Evolutionary conservation across 441 rosid genomes (phyloP).

Genomic region (Arabidopsis lyrata): DNA sequence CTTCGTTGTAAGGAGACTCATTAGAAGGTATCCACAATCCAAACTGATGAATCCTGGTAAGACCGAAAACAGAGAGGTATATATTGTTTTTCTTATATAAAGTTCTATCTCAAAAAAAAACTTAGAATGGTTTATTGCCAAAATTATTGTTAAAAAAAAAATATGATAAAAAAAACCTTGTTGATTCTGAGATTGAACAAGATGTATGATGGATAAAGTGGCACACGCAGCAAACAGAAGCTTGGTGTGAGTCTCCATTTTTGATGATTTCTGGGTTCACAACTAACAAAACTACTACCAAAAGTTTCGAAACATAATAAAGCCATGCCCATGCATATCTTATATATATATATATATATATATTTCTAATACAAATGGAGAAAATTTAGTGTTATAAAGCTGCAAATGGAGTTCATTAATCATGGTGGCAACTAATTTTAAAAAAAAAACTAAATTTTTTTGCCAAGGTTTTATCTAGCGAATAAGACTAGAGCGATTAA

Average conservation of each 20-base stretch:
- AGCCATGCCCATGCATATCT: too few relatives aligned
- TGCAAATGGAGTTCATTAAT: too few relatives aligned
- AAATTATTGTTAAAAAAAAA: too few relatives aligned
- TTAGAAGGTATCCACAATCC: constrained; percentile 50
- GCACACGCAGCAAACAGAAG: constrained; percentile 16
- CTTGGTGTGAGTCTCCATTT: constrained; percentile 17
- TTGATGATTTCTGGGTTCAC: not conserved
- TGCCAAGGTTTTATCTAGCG: too few relatives aligned
- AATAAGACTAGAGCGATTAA: too few relatives aligned
- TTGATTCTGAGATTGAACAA: constrained; percentile 30
- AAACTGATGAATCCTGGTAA: constrained; percentile 52
- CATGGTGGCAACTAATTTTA: too few relatives aligned
- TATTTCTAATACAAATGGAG: too few relatives aligned
- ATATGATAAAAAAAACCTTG: constrained; percentile 14
- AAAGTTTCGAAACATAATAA: not conserved
- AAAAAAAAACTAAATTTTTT: too few relatives aligned
- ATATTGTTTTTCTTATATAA: too few relatives aligned
- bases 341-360: too few relatives aligned
- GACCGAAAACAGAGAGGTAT: not conserved
- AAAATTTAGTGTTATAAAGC: too few relatives aligned
- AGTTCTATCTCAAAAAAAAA: not conserved
- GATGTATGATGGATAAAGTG: constrained; percentile 18
- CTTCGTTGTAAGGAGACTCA: constrained; percentile 40
- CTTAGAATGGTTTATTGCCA: too few relatives aligned
- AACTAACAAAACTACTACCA: constrained; percentile 4